Percentiles rank a stretch among this genome's conserved stretches.
Evolutionary conservation across 768 basidiomycete species (phyloP).

Genomic region (Amanita exitialis): DNA sequence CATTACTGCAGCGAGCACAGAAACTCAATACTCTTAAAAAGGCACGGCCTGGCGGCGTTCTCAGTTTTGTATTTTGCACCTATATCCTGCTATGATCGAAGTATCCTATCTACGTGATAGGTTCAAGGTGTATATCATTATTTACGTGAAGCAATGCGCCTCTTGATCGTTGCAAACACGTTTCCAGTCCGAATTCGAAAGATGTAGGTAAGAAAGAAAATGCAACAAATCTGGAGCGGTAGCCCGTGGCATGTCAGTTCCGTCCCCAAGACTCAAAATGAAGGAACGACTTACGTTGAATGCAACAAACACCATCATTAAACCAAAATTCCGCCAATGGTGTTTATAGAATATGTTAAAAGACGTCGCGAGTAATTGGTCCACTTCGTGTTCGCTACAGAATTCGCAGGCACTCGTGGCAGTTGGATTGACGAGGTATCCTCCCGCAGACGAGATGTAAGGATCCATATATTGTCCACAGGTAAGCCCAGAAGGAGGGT

Average conservation of each 20-base stretch:
- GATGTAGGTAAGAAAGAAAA: constrained; percentile 36
- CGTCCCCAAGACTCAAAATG: neutral
- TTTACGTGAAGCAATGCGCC: neutral
- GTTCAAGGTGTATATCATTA: neutral
- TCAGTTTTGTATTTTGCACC: too few species aligned
- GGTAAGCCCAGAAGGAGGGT: constrained; percentile 41
- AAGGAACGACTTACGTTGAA: constrained; percentile 34
- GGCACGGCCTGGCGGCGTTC: too few species aligned
- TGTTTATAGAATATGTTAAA: constrained; percentile 51
- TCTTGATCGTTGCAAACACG: neutral
- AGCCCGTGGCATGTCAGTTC: neutral
- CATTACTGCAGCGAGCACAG: too few species aligned
- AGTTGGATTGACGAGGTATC: constrained; percentile 45
- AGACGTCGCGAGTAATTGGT: constrained; percentile 39
- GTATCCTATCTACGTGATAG: too few species aligned
- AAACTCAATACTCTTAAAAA: too few species aligned
- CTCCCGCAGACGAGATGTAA: constrained; percentile 41
- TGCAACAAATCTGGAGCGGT: constrained; percentile 25
- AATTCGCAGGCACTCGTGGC: constrained; percentile 42
- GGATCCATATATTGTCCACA: constrained; percentile 44
- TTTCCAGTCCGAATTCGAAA: neutral
- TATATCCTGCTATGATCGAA: too few species aligned
- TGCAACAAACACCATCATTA: constrained; percentile 33
- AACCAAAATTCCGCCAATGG: constrained; percentile 44
- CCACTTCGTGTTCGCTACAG: constrained; percentile 48